These are phyloP conservation scores for Zasmidium angulare DNA, from an alignment of 2,329 filamentous ascomycete species.

Conservation along the genomic window DNA sequence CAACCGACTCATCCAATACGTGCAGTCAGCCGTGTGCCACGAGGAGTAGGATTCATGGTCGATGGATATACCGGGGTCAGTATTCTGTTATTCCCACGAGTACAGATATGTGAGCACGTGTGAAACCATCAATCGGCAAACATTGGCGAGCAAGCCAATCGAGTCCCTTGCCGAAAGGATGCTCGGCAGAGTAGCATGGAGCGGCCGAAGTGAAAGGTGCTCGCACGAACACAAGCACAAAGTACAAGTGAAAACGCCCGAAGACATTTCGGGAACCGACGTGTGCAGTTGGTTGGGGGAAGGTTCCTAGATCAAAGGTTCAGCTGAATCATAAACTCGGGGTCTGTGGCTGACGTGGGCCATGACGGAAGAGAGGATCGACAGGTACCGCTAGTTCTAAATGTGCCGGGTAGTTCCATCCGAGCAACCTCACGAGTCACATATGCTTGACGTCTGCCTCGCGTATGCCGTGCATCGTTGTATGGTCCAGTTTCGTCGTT, in stretches of 20 bases:
- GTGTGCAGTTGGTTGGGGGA: neutral
- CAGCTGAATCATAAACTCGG: neutral
- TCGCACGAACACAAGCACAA: neutral
- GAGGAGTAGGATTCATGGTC: too few species aligned
- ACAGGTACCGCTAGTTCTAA: neutral
- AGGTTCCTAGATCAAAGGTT: neutral
- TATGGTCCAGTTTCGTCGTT: neutral
- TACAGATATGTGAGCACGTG: too few species aligned
- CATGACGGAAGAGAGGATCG: neutral
- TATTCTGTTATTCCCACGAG: too few species aligned
- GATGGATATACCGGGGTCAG: too few species aligned
- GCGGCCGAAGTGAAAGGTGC: neutral
- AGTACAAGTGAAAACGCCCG: neutral
- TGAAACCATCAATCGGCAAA: too few species aligned
- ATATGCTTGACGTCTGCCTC: neutral
- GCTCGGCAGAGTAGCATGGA: neutral
- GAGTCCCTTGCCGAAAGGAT: neutral
- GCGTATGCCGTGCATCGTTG: neutral
- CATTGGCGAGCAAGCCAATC: too few species aligned
- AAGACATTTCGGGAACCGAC: neutral
- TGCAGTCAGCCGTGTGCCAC: too few species aligned
- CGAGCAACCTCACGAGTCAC: too few species aligned
- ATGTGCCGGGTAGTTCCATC: neutral
- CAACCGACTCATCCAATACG: too few species aligned
- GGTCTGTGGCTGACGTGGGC: neutral